Conservation (phyloP, 2,329 filamentous ascomycete genomes). For the Ascochyta koolunga region DNA sequence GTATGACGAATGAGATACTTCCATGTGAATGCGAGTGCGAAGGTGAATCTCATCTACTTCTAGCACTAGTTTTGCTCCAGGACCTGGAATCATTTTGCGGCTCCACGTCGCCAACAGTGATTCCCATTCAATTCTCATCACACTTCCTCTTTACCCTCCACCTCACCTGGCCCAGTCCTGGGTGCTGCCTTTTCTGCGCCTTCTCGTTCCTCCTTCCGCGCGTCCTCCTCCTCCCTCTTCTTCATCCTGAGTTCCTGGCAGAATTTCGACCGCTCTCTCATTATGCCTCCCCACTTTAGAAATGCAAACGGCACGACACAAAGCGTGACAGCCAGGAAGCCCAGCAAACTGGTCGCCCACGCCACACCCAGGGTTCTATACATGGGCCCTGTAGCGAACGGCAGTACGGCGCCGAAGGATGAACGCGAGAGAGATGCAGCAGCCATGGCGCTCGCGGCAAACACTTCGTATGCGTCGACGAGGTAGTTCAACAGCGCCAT, state of each 20-base stretch:
- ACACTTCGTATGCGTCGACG: conserved; percentile 71
- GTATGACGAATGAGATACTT: too few species aligned
- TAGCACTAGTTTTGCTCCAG: too few species aligned
- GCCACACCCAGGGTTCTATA: conserved; percentile 72
- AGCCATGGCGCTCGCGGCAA: conserved; percentile 78
- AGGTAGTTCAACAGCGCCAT: conserved; percentile 66
- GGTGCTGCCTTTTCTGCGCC: neutral
- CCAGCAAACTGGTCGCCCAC: conserved; percentile 65
- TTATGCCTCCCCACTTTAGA: conserved; percentile 58
- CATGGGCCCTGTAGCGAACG: conserved; percentile 60
- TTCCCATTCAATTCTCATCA: too few species aligned
- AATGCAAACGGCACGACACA: conserved; percentile 65
- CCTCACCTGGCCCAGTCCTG: conserved; percentile 1
- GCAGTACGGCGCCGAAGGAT: conserved; percentile 70
- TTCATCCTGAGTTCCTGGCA: conserved; percentile 62
- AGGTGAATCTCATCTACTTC: neutral
- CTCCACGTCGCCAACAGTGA: neutral
- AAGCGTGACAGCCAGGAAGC: conserved; percentile 56
- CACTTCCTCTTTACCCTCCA: conserved; percentile 22
- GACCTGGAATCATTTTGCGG: too few species aligned
- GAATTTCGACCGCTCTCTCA: conserved; percentile 65
- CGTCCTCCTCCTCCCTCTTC: conserved; percentile 40
- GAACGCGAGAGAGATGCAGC: conserved; percentile 83
- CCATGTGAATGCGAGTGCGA: too few species aligned
- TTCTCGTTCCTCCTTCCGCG: conserved; percentile 25